Base-by-base conservation (phyloP, 1,284 basidiomycete species). In the Trichosporon sp. region DNA sequence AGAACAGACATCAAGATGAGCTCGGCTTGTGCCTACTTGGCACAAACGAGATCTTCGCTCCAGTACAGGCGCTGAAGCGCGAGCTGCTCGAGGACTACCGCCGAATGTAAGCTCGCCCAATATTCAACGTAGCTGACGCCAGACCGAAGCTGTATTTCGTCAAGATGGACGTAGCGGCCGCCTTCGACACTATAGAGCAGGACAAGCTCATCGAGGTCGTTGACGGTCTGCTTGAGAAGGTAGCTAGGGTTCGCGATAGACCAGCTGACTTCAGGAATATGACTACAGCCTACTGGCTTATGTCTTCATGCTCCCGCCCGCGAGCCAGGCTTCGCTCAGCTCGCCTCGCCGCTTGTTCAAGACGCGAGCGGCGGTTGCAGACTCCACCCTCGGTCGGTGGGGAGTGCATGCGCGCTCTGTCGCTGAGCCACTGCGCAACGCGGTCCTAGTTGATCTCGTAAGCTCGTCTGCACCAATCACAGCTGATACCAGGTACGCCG, bases 131-230 rank as follows among this genome's bases (percentile, higher is more conserved):
- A 23, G 21, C 62, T 56, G 33, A 49, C 44, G 37, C 9, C 64
- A 94, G 92, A 23, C 91, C 92, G 0, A 87, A 86, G 69, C 79
- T 96, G 3, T 98, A 94, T 77, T 95, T 99, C 73, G 93, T 95
- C 66, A 99, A 99, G 78, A 87, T 96, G 31, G 96, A 99, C 74
- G 92, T 99, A 14, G 88, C 90, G 66, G 89, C 93, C 1, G 96
- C 94, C 66, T 99, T 98, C 81, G 96, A 99, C 79, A 93, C 91
- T 0, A 98, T 99, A 68, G 88, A 94, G 49, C 96, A 99, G 76
- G 84, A 85, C 23, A 94, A 89, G 73, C 80, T 99, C 56, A 80
- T 99, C 14, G 82, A 85, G 34, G 92, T 99, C 31, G 78, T 98
- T 37, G 84, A 85, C 23, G 80, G 86, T 1, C 74, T 95, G 8